Evolutionary conservation across 2,329 filamentous ascomycete genomes (phyloP).

Genomic region (Colletotrichum cereale): DNA sequence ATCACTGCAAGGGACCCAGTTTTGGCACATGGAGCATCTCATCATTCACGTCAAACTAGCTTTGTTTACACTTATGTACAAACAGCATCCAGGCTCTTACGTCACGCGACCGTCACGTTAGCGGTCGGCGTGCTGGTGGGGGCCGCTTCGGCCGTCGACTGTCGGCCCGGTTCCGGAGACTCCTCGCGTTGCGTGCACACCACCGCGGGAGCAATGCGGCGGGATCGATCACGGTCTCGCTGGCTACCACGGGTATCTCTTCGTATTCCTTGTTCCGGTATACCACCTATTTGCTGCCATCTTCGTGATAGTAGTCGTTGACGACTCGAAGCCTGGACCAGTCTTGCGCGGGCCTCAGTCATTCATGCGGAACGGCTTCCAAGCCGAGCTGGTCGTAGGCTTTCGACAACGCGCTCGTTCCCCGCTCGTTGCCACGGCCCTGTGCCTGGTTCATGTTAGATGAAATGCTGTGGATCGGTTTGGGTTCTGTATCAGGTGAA

Average conservation of each 20-base stretch:
- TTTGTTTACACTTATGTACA: background rate
- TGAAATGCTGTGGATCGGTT: background rate
- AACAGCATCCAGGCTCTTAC: too few species aligned
- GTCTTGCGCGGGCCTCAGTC: background rate
- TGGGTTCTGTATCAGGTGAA: background rate
- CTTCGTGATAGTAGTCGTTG: background rate
- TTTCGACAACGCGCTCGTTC: background rate
- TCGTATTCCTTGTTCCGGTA: background rate
- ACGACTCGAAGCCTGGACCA: conserved; percentile 3
- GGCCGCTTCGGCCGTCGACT: too few species aligned
- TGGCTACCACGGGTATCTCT: background rate
- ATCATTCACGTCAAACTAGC: background rate
- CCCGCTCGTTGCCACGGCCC: background rate
- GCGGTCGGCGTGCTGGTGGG: too few species aligned
- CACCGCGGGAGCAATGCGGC: background rate
- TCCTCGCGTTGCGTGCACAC: too few species aligned
- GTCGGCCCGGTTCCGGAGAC: too few species aligned
- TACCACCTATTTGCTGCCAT: background rate
- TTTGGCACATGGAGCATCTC: background rate
- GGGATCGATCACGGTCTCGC: background rate
- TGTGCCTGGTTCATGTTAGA: background rate
- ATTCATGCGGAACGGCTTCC: conserved; percentile 5
- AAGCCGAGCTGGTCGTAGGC: conserved; percentile 2
- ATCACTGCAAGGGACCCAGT: background rate
- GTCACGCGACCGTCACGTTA: too few species aligned